Percentiles rank a stretch among this genome's conserved stretches.
These are phyloP conservation scores for Leccinum ochraceum DNA, from an alignment of 768 basidiomycete species.

Conservation along the genomic window DNA sequence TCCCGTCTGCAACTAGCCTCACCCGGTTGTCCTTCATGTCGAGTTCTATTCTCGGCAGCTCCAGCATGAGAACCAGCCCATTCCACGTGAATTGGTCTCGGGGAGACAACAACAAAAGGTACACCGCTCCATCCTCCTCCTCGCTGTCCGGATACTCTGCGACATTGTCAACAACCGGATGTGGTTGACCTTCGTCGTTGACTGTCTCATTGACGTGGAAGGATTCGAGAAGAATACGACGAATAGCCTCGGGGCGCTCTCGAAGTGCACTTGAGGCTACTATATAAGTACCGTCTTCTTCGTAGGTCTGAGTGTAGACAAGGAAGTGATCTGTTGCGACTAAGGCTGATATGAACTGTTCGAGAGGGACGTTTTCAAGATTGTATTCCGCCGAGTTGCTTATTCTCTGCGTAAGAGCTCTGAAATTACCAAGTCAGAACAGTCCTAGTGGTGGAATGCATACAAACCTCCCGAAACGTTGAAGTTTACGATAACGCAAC, in stretches of 20 bases:
- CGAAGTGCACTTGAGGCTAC: conserved; percentile 78
- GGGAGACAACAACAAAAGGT: conserved; percentile 86
- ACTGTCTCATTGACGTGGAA: conserved; percentile 74
- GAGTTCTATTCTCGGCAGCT: conserved; percentile 75
- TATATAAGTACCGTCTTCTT: conserved; percentile 91
- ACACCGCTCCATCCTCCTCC: conserved; percentile 61
- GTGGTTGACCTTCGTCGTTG: conserved; percentile 47
- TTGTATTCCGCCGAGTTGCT: conserved; percentile 92
- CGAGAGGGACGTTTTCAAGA: conserved; percentile 71
- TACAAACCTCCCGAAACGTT: conserved; percentile 82
- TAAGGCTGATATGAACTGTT: conserved; percentile 76
- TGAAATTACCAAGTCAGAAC: conserved; percentile 27
- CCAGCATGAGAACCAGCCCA: conserved; percentile 79
- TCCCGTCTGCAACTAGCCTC: conserved; percentile 90
- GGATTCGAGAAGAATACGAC: conserved; percentile 78
- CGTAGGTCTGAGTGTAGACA: conserved; percentile 85
- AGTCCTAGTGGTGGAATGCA: neutral
- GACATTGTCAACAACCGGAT: conserved; percentile 40
- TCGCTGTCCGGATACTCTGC: conserved; percentile 47
- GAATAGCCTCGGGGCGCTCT: conserved; percentile 74
- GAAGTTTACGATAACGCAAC: conserved; percentile 89
- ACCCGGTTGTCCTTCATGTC: conserved; percentile 86
- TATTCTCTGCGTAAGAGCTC: conserved; percentile 80
- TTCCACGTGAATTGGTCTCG: conserved; percentile 89
- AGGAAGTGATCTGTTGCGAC: conserved; percentile 89